Base-by-base conservation (phyloP, 768 basidiomycete genomes). In the Suillus cothurnatus region DNA sequence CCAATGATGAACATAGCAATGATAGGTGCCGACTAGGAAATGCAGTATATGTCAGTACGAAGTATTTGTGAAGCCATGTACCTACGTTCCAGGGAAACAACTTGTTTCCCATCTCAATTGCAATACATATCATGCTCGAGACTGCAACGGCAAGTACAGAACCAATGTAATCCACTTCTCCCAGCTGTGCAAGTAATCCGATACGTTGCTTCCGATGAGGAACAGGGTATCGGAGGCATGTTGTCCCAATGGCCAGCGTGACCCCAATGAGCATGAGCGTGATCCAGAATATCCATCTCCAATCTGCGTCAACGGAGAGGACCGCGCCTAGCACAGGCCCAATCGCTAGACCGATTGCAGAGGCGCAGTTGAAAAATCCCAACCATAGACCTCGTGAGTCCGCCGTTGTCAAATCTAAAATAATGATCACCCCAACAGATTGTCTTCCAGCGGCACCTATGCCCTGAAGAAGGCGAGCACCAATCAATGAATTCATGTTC, bases 271-370 rank as follows among this genome's bases (percentile, higher is more conserved):
- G 74, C 9, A 78, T 69, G 45, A 78, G 57, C 0, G 78, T 78
- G 63, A 81, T 81, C 72, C 80, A 83, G 71, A 83, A 83, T 55
- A 80, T 69, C 82, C 82, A 84, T 67, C 82, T 71, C 83, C 82
- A 84, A 8, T 75, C 56, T 9, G 78, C 68, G 49, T 82, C 75
- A 67, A 81, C 79, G 5, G 82, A 78, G 59, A 84, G 75, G 43
- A 80, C 70, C 26, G 84, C 84, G 8, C 83, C 84, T 6, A 85
- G 66, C 15, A 84, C 75, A 3, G 83, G 84, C 1, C 84, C 83
- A 45, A 82, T 71, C 43, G 84, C 79, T 9, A 79, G 72, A n/a
- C 82, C 81, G n/a, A 80, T 61, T 32, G 81, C 77, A 28, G 82
- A 77, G 1, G 78, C 69, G 39, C 75, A 72, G 45, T 73, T 78